These are phyloP conservation scores for Pseudopyrenochaeta lycopersici DNA, from an alignment of 2,329 filamentous ascomycete species.

Conservation along the genomic window DNA sequence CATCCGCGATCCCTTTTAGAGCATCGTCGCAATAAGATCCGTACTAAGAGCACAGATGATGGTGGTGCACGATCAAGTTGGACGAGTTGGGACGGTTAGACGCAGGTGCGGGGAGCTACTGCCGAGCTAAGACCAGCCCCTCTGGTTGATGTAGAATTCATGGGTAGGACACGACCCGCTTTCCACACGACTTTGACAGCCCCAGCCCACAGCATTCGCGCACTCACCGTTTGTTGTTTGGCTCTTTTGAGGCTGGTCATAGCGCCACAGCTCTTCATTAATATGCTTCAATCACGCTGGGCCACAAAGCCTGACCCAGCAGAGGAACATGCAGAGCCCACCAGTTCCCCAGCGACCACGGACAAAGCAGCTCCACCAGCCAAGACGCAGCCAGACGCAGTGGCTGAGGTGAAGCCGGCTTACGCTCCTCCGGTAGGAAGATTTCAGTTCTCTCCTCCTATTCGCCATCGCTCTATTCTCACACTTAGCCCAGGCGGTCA, in stretches of 20 bases:
- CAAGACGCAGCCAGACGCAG: slow-evolving; percentile 4
- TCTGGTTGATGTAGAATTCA: background rate
- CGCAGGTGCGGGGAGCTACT: background rate
- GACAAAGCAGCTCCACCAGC: slow-evolving; percentile 6
- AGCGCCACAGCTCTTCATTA: slow-evolving; percentile 10
- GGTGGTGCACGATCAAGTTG: too few species aligned
- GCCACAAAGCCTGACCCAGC: slow-evolving; percentile 30
- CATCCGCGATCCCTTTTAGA: too few species aligned
- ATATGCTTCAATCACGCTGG: slow-evolving; percentile 46
- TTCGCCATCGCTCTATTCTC: background rate
- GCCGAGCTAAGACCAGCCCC: background rate
- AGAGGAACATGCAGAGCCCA: slow-evolving; percentile 4
- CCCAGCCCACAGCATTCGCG: background rate
- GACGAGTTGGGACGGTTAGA: too few species aligned
- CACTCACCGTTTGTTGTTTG: background rate
- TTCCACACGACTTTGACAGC: slow-evolving; percentile 1
- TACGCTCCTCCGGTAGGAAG: slow-evolving; percentile 18
- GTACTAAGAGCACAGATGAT: too few species aligned
- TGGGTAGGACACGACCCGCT: background rate
- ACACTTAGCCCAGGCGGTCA: slow-evolving; percentile 20
- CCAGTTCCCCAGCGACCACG: slow-evolving; percentile 5
- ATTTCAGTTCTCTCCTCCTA: background rate
- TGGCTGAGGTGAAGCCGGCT: slow-evolving; percentile 3
- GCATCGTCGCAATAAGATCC: too few species aligned
- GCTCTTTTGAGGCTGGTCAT: slow-evolving; percentile 2